Evolutionary conservation across 805 yeast genomes (phyloP).

Genomic region (Blastobotrys americana): DNA sequence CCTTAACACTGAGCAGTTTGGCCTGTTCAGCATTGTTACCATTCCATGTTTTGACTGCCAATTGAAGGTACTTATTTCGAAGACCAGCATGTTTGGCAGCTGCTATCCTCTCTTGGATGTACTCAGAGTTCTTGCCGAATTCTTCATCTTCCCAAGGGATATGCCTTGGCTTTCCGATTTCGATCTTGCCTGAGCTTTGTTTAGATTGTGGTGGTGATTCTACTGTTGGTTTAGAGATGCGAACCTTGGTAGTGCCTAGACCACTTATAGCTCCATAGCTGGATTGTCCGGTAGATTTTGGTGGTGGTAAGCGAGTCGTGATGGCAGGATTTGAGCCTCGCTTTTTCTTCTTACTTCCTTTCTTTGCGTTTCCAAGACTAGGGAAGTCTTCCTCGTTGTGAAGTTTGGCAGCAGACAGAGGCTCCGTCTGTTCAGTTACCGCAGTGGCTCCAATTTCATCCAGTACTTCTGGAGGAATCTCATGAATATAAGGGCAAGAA

Average conservation of each 20-base stretch:
- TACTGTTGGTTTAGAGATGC: constrained; percentile 1
- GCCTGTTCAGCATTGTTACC: constrained; percentile 28
- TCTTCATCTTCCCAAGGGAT: constrained; percentile 28
- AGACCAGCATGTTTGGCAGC: constrained; percentile 26
- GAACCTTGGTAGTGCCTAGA: not conserved
- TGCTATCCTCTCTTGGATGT: constrained; percentile 22
- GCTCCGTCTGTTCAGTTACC: constrained; percentile 1
- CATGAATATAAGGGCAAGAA: constrained; percentile 37
- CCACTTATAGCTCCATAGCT: constrained; percentile 4
- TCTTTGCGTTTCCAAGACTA: constrained; percentile 12
- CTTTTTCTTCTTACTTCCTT: not conserved
- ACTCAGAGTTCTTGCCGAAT: constrained; percentile 20
- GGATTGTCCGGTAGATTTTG: constrained; percentile 5
- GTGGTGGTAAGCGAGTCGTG: constrained; percentile 1
- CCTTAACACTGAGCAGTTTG: constrained; percentile 26
- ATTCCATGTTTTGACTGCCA: constrained; percentile 30
- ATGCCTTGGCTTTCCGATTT: constrained; percentile 4
- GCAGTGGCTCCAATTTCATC: constrained; percentile 5
- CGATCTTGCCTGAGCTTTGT: constrained; percentile 1
- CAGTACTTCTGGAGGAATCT: constrained; percentile 27
- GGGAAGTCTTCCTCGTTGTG: constrained; percentile 22
- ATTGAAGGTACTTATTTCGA: constrained; percentile 30
- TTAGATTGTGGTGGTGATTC: not conserved
- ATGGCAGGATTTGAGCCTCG: constrained; percentile 1
- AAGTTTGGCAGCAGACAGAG: constrained; percentile 7